Evolutionary conservation across 345 rosid genomes (phyloP).

Genomic region (rapeseed (Brassica napus)): Da-Ae NC_063452.1:54410501-54411000

Average conservation of each 20-base stretch:
- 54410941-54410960: conserved; percentile 80
- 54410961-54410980: neutral
- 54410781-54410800: conserved; percentile 81
- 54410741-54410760: conserved; percentile 87
- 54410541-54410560: conserved; percentile 77
- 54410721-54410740: conserved; percentile 95
- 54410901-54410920: conserved; percentile 78
- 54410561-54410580: conserved; percentile 76
- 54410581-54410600: conserved; percentile 90
- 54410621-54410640: conserved; percentile 87
- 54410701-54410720: conserved; percentile 20
- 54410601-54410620: conserved; percentile 64
- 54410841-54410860: conserved; percentile 62
- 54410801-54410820: conserved; percentile 91
- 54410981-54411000: neutral
- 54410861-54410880: conserved; percentile 91
- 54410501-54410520: conserved; percentile 87
- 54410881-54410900: conserved; percentile 75
- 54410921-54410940: conserved; percentile 77
- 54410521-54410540: conserved; percentile 89
- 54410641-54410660: conserved; percentile 9
- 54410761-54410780: conserved; percentile 78
- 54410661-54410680: neutral
- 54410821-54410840: conserved; percentile 63
- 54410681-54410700: neutral